Evolutionary conservation across 208 protist species (phyloP), one percentile per base, ranked within the genome.

Genomic region (Herpetomonas samuelpessoai): DNA sequence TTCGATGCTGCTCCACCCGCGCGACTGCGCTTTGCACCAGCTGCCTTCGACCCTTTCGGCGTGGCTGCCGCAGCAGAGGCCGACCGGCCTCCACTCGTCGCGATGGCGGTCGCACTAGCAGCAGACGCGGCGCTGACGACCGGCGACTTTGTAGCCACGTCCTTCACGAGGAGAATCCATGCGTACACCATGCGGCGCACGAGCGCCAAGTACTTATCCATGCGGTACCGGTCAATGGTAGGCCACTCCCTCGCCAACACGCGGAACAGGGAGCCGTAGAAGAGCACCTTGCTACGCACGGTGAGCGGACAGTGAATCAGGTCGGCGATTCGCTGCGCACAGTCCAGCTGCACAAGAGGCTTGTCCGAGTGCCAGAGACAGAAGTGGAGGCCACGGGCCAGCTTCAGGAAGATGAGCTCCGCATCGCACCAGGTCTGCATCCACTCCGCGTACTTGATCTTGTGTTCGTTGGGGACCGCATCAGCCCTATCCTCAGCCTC

Each of bases 281-380:
- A 79, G n/a, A 93, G 76, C 31, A 79, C 56, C 52, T 85, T 79
- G 51, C 66, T 71, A 22, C 73, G 74, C 30, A 59, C 57, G 26
- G 82, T 85, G 3, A 56, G 74, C 3, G 82, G 72, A 2, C 71
- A 68, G 26, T 74, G 47, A 19, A 94, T 54, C 16, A 97, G 72
- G 18, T 78, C 45, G 0, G 85, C 76, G 19, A 97, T 94, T 24
- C 63, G 63, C 65, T 83, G 61, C 38, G 92, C 88, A 54, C 89
- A 95, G 38, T 78, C 83, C 3, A 86, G 79, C 74, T 97, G 92
- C 24, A 94, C 92, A 0, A 93, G 74, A 10, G 86, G 92, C 76
- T 97, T 97, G 72, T 97, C 92, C 0, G 85, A 88, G 73, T 97
- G 92, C 88, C 88, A 97, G 22, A 97, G 70, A 70, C 88, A 95